A percentile compares a stretch with the other conserved stretches of the same genome.
Evolutionary conservation across 23 red algal genomes (phyloP).

Genomic region (Gracilaria domingensis): DNA sequence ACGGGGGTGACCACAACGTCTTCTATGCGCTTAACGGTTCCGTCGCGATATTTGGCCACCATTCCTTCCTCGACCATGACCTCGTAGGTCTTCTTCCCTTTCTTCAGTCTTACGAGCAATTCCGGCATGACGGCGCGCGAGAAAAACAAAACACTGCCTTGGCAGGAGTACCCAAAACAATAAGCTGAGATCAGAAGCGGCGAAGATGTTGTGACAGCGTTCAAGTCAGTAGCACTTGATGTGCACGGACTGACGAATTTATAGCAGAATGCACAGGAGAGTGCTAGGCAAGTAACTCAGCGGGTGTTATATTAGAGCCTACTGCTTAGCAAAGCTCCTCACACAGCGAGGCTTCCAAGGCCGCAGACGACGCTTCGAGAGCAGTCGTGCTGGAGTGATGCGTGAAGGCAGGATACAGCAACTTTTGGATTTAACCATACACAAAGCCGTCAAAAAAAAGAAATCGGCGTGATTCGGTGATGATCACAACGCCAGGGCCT

Average conservation of each 20-base stretch:
- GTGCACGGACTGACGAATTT: background rate
- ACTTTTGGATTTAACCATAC: background rate
- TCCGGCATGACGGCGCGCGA: background rate
- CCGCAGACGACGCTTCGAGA: background rate
- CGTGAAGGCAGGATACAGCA: background rate
- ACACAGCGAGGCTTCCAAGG: background rate
- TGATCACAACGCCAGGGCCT: background rate
- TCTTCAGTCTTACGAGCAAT: conserved; percentile 86
- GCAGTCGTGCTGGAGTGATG: too few relatives aligned
- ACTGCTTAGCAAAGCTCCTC: background rate
- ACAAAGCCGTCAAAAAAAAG: background rate
- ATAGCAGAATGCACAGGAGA: background rate
- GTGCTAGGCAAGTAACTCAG: too few relatives aligned
- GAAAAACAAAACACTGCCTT: background rate
- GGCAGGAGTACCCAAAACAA: background rate
- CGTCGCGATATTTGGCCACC: conserved; percentile 86
- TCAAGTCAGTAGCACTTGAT: background rate
- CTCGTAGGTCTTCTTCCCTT: conserved; percentile 88
- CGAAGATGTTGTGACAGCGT: too few relatives aligned
- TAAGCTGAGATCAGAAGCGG: background rate
- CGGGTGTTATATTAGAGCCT: too few relatives aligned
- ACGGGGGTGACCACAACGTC: conserved; percentile 79
- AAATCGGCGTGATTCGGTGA: too few relatives aligned
- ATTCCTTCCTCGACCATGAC: conserved; percentile 79
- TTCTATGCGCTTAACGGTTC: conserved; percentile 38